Conservation (phyloP, 257 asterid genomes). For the Ilex asprella region DNA sequence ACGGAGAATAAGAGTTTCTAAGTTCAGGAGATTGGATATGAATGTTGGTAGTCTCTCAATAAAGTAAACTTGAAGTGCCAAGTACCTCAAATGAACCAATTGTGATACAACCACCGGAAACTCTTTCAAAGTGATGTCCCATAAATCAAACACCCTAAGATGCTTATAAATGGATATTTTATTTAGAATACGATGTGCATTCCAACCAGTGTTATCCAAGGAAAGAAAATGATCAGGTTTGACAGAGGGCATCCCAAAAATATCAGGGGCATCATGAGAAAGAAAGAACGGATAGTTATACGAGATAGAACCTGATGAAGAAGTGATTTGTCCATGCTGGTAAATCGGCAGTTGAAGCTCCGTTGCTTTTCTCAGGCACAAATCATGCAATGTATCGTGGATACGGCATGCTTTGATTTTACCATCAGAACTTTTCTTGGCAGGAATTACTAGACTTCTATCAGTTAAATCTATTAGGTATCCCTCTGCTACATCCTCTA, state of each 20-base stretch:
- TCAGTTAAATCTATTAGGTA: constrained; percentile 18
- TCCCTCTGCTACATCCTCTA: constrained; percentile 20
- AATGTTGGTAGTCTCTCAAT: background rate
- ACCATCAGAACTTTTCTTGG: constrained; percentile 8
- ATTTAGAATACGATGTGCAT: background rate
- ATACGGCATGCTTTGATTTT: constrained; percentile 12
- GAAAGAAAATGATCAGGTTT: too few species aligned
- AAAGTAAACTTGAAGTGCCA: constrained; percentile 4
- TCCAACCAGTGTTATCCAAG: background rate
- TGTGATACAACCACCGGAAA: background rate
- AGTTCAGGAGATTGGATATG: constrained; percentile 2
- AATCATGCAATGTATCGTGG: constrained; percentile 20
- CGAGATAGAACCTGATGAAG: background rate
- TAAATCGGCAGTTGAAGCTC: constrained; percentile 1
- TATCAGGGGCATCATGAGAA: background rate
- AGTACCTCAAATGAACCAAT: constrained; percentile 9
- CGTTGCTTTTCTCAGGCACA: constrained; percentile 12
- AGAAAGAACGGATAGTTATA: background rate
- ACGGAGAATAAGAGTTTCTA: constrained; percentile 18
- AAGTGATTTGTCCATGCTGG: constrained; percentile 1
- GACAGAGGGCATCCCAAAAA: background rate
- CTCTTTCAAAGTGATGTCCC: background rate
- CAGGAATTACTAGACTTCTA: constrained; percentile 13
- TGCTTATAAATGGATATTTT: constrained; percentile 5
- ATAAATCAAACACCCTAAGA: constrained; percentile 16